Evolutionary conservation across 169 alveolate species (phyloP).

Genomic region (Plasmodium fragile): DNA sequence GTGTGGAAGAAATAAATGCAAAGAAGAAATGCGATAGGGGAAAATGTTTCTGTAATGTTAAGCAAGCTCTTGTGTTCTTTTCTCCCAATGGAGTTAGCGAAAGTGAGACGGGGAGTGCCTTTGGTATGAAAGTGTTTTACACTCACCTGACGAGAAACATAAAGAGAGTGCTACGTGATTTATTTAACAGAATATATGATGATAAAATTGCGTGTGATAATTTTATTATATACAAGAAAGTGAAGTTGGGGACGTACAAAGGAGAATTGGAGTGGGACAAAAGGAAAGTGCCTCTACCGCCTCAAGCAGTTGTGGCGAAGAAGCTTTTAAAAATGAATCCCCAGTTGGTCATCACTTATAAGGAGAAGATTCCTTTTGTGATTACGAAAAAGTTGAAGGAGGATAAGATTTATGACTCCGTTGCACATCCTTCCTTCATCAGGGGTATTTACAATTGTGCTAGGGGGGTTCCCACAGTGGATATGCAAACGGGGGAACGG

Average conservation of each 20-base stretch:
- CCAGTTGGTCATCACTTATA: constrained; percentile 56
- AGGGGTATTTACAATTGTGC: constrained; percentile 38
- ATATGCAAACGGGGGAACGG: neutral
- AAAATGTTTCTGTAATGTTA: constrained; percentile 56
- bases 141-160: constrained; percentile 24
- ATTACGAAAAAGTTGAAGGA: constrained; percentile 54
- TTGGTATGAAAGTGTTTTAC: constrained; percentile 44
- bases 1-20: constrained; percentile 37
- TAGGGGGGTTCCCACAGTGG: neutral
- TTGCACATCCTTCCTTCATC: constrained; percentile 32
- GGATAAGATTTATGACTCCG: constrained; percentile 45
- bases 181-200: constrained; percentile 49
- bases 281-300: constrained; percentile 77
- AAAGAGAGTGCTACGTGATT: constrained; percentile 29
- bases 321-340: constrained; percentile 57
- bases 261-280: constrained; percentile 72
- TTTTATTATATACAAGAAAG: constrained; percentile 76
- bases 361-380: constrained; percentile 80
- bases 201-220: constrained; percentile 57
- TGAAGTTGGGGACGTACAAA: constrained; percentile 77
- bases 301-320: constrained; percentile 81
- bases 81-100: constrained; percentile 4
- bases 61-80: constrained; percentile 30
- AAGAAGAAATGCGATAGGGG: constrained; percentile 29
- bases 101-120: neutral